Conservation (phyloP, 2,329 filamentous ascomycete species). For the Ceratocystis huliohia region DNA sequence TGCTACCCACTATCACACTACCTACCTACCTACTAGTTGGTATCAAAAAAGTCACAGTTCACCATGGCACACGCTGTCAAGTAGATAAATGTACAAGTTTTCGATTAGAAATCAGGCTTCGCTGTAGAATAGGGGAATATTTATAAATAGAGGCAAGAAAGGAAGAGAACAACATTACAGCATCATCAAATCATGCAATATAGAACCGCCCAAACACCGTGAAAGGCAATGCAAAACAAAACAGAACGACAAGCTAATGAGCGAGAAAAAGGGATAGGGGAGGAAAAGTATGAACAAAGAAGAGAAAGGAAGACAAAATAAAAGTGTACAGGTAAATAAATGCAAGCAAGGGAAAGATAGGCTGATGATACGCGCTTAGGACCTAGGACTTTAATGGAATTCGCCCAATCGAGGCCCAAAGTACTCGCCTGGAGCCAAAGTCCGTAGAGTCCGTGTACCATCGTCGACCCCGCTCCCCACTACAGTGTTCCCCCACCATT, state of each 20-base stretch:
- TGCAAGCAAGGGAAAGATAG: conserved; percentile 1
- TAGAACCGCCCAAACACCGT: not conserved
- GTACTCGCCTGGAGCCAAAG: conserved; percentile 27
- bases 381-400: conserved; percentile 15
- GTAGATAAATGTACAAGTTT: not conserved
- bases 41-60: not conserved
- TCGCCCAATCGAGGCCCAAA: conserved; percentile 26
- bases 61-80: not conserved
- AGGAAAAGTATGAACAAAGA: not conserved
- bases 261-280: not conserved
- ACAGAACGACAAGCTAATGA: conserved; percentile 6
- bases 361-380: too few species aligned
- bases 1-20: too few species aligned
- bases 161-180: not conserved
- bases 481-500: conserved; percentile 40
- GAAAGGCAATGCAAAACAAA: conserved; percentile 3
- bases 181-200: conserved; percentile 9
- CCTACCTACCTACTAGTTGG: too few species aligned
- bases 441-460: conserved; percentile 29
- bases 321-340: not conserved
- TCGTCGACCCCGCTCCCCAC: conserved; percentile 34
- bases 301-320: not conserved
- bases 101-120: not conserved
- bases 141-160: not conserved
- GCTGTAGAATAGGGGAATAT: not conserved